Base-by-base conservation (phyloP, 768 basidiomycete species). In the Ephemerocybe angulata region DNA sequence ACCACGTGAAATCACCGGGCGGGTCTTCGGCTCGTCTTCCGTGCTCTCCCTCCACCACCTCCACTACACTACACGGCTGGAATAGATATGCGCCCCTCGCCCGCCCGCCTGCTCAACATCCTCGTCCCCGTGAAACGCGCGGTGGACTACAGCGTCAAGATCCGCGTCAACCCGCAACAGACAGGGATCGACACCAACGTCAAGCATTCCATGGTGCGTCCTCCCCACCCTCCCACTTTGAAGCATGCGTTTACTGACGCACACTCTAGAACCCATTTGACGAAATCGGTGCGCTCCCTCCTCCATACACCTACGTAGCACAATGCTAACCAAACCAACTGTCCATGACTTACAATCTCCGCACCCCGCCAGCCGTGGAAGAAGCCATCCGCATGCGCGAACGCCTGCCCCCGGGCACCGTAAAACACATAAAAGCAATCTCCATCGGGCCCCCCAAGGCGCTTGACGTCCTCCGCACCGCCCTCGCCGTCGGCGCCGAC, bases 181-280 rank as follows among this genome's bases (percentile, higher is more conserved):
- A 97, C 93, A 31, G 97, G 94, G 13, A 85, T 99, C 38, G 96
- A 99, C 77, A 87, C 90, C 53, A 93, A 88, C 70, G 96, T 97
- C 62, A 99, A 99, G 80, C 97, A 99, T 74, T 95, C 93, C 1
- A 98, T 99, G 95, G 96, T 94, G 60, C 61, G 86, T 63, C 12
- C 10, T 17, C 29, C 10, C 28, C 12, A 10, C 27, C 19, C 48
- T 21, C n/a, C n/a, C n/a, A n/a, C 31, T 35, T 13, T 54, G 3
- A 37, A 24, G 28, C 8, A 15, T 7, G 17, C 8, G 12, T 51
- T 5, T n/a, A n/a, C n/a, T n/a, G n/a, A n/a, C n/a, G n/a, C n/a
- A n/a, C n/a, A n/a, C n/a, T n/a, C n/a, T 63, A 98, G 95, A 98
- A 98, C 71, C 96, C 97, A 0, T 98, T 98, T 65, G 96, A 98